phyloP scores from a whole-genome alignment of 2,329 filamentous ascomycete genomes.

The Claviceps monticola region DNA sequence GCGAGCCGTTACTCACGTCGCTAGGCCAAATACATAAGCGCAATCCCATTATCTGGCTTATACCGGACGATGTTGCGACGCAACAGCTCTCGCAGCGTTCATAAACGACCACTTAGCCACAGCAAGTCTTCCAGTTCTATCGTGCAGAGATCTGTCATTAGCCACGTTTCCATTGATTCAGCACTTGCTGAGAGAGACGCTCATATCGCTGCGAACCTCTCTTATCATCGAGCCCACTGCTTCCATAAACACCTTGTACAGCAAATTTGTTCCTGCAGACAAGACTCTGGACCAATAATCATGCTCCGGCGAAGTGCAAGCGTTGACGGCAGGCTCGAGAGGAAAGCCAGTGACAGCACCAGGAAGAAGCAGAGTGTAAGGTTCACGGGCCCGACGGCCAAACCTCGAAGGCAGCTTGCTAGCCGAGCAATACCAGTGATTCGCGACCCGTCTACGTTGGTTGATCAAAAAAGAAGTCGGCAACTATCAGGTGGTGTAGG shows the following conservation, averaged over 20 bases:
- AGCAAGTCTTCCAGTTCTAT: slow-evolving; percentile 41
- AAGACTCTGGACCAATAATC: slow-evolving; percentile 12
- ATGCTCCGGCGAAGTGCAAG: slow-evolving; percentile 11
- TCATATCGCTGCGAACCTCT: slow-evolving; percentile 45
- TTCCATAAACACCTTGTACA: slow-evolving; percentile 10
- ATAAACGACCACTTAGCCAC: slow-evolving; percentile 29
- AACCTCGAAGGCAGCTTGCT: slow-evolving; percentile 16
- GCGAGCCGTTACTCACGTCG: neutral
- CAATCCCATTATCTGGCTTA: neutral
- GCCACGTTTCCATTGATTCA: slow-evolving; percentile 34
- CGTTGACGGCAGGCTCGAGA: slow-evolving; percentile 8
- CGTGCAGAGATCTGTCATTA: slow-evolving; percentile 23
- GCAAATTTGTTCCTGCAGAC: slow-evolving; percentile 1
- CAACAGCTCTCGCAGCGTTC: slow-evolving; percentile 29
- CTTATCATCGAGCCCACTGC: slow-evolving; percentile 41
- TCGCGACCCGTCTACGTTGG: neutral
- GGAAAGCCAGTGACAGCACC: slow-evolving; percentile 7
- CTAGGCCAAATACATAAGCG: neutral
- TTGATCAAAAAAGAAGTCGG: neutral
- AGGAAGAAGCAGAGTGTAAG: slow-evolving; percentile 38
- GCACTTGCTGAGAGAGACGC: slow-evolving; percentile 42
- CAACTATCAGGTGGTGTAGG: neutral
- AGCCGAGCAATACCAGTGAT: slow-evolving; percentile 12
- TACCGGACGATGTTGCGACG: slow-evolving; percentile 31
- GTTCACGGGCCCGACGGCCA: slow-evolving; percentile 28